Conservation (phyloP, 1,284 basidiomycete species). For the Coriolopsis trogii region DNA sequence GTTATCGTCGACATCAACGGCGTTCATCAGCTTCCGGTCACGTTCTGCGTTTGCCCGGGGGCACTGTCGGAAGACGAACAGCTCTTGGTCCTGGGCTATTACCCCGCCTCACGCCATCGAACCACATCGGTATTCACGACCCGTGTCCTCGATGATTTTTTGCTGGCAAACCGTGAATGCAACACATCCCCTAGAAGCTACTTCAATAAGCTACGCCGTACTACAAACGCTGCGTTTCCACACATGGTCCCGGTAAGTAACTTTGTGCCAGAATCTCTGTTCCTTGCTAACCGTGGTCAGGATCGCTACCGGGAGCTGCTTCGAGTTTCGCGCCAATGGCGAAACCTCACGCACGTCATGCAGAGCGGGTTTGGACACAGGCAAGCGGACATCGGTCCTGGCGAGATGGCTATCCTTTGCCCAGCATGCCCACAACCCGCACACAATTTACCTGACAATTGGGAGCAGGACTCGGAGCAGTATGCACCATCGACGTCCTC, state of each 20-base stretch:
- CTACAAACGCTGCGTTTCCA: conserved; percentile 3
- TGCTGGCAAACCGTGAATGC: conserved; percentile 8
- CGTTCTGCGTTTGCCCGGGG: not conserved
- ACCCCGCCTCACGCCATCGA: not conserved
- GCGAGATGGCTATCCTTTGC: not conserved
- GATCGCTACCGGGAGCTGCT: conserved; percentile 12
- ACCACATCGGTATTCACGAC: conserved; percentile 16
- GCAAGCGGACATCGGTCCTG: not conserved
- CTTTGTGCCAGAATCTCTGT: not conserved
- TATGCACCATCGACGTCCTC: not conserved
- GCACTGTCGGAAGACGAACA: not conserved
- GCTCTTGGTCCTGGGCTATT: not conserved
- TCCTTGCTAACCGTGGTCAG: not conserved
- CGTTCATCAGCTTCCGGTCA: conserved; percentile 5
- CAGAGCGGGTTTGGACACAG: not conserved
- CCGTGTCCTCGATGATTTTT: conserved; percentile 11
- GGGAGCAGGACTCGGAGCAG: not conserved
- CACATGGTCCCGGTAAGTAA: conserved; percentile 9
- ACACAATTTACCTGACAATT: not conserved
- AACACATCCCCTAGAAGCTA: conserved; percentile 8
- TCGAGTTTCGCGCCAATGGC: conserved; percentile 9
- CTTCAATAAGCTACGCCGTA: conserved; percentile 8
- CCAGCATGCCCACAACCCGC: conserved; percentile 1
- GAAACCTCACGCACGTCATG: not conserved
- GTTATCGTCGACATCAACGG: conserved; percentile 11